Evolutionary conservation across 75 land plant genomes (phyloP), one percentile per base, ranked within the genome.

Genomic region (Cunninghamia lanceolata): DNA sequence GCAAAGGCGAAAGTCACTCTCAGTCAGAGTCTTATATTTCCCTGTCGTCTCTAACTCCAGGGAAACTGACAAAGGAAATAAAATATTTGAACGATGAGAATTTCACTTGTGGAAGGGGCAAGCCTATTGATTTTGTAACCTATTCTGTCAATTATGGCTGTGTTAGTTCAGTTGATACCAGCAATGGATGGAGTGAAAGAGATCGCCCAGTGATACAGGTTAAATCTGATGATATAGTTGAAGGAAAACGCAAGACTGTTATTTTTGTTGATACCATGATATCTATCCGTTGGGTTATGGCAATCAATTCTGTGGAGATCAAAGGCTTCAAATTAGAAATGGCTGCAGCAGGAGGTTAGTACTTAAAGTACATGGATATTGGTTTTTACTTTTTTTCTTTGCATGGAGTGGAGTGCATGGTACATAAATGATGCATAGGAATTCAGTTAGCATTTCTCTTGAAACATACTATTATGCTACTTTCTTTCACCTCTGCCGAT

Each of bases 41-140:
- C 4, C 63, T 98, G 54, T 95, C 92, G 84, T 95, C 98, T 39
- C 8, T 76, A 13, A 98, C 98, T 80, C 96, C 98, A 71, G 99
- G 99, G 52, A 92, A 91, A 75, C 80, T 96, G 87, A 84, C 54
- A 38, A 85, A 89, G 76, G 99, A 98, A 86, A 83, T 87, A 88
- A 86, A 91, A 28, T 86, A 83, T 78, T 85, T 94, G 73, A 80
- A 85, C 16, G 90, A 94, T 34, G 94, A 90, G 82, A 94, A 91
- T 19, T 95, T 97, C 84, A 53, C 71, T 32, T 97, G 99, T 88
- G 93, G 91, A 16, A 84, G 85, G 82, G 90, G 87, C n/a, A 88
- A 76, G 46, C 73, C 80, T 54, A n/a, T 90, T 66, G 98, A 97
- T 89, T 91, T 96, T 82, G 98, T 94, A 82, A 92, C 94, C 21